Base-by-base conservation (phyloP, 2,329 filamentous ascomycete species). In the Scorias spongiosa region DNA sequence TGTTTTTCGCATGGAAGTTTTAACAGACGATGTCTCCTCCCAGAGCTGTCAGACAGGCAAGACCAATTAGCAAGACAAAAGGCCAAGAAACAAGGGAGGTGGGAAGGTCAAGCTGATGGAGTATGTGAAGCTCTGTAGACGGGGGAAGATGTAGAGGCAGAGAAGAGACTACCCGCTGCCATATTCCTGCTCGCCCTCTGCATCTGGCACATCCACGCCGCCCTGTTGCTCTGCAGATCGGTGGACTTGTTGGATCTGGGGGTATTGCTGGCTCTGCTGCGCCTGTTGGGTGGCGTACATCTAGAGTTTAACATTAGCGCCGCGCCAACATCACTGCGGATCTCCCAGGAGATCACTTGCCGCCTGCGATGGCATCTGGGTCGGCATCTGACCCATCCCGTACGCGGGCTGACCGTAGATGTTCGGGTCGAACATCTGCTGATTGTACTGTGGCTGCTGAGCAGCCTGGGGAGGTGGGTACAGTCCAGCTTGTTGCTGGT, bases 391-490 rank as follows among this genome's bases (percentile, higher is more conserved):
- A 12, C 48, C 49, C 54, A 58, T 57, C 1, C 46, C 47, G 44
- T 59, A 58, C 42, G 49, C 51, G 20, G 51, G 47, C 46, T 58
- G 55, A 5, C 42, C 49, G 40, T 96, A 96, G 72, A 95, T 94
- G 50, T 77, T 78, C 49, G 85, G 80, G 44, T 80, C 74, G 58
- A 87, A 94, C 74, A 95, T 93, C 49, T 78, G 70, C 41, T 61
- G 63, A 53, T 84, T 81, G 39, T 82, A 75, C 57, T 91, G 85
- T 11, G 80, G 83, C 40, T 76, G 72, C 10, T 83, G 81, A 51
- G 85, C 84, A 46, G 86, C 83, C 51, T 84, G 81, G 52, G 86
- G 80, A 44, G 79, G 80, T 28, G 81, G 72, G 59, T 94, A 95
- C 77, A 94, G 89, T 56, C 76, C 75, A 39, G 78, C 78, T 57